A percentile compares a stretch with the other conserved stretches of the same genome.
phyloP scores from a whole-genome alignment of 208 protist species.

The Porcisia hertigi region DNA sequence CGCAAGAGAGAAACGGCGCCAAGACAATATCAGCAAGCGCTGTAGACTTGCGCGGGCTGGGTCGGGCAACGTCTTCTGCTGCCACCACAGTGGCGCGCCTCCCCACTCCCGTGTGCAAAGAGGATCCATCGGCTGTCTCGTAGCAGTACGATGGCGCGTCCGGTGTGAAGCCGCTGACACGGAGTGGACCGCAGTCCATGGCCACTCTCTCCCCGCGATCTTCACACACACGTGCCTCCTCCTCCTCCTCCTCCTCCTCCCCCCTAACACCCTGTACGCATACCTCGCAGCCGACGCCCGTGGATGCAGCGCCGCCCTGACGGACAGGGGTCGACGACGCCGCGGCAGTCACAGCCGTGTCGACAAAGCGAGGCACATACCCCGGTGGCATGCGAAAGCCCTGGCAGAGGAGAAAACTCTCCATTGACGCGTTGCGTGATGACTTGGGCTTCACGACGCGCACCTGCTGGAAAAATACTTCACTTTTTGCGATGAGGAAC shows the following conservation, averaged over 20 bases:
- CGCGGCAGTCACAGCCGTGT: conserved; percentile 2
- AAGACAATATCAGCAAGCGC: conserved; percentile 38
- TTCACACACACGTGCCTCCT: conserved; percentile 4
- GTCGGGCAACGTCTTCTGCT: neutral
- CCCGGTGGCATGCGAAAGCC: conserved; percentile 86
- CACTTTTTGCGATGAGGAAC: conserved; percentile 94
- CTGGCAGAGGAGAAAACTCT: conserved; percentile 96
- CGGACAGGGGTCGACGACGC: neutral
- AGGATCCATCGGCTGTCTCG: neutral
- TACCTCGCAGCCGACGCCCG: neutral
- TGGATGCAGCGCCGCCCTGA: neutral
- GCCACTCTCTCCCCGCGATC: neutral
- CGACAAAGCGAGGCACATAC: conserved; percentile 70
- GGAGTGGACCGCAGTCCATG: neutral
- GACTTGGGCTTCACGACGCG: conserved; percentile 96
- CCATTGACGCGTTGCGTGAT: conserved; percentile 95
- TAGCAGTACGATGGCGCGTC: conserved; percentile 17
- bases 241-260: neutral
- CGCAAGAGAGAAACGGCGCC: conserved; percentile 97
- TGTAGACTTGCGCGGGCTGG: neutral
- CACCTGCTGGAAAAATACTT: conserved; percentile 97
- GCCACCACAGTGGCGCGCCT: neutral
- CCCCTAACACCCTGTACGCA: neutral
- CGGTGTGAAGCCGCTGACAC: conserved; percentile 14
- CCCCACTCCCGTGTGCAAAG: neutral